Evolutionary conservation across 108 stramenopile species (phyloP), one percentile per base, ranked within the genome.

Genomic region (Stephanodiscus minutulus): DNA sequence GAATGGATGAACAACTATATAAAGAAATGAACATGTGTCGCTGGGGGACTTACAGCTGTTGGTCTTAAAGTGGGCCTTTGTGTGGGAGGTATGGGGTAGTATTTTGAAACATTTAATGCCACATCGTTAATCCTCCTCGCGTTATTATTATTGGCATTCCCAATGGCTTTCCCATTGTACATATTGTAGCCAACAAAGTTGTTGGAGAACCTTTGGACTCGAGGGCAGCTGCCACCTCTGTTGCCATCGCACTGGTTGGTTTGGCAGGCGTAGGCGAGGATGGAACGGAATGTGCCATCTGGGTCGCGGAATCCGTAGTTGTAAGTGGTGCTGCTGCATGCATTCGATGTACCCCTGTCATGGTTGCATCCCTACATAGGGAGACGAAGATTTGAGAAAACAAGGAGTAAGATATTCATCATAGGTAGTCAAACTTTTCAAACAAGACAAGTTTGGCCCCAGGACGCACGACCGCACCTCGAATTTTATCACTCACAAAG

Each of bases 141-240:
- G 28, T 64, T 64, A 50, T 64, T 31, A 29, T 37, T n/a, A 7
- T 5, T 0, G 36, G 64, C 22, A 29, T 29, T 64, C 1, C 47
- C 47, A 1, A 49, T 64, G 48, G 64, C 7, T 4, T 48, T 50
- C 4, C 43, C 28, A 11, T 50, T 22, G 11, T 64, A 50, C 12
- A 50, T 13, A 22, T 36, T 28, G 13, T 11, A 3, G 0, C 11
- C 11, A 13, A 15, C 43, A 15, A 15, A 17, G 18, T 60, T 21
- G 50, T 66, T 73, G 11, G 72, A 73, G 37, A 73, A 73, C 10
- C 53, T 35, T 27, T 66, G 64, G 1, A 73, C 53, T 53, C 72
- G 64, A 13, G 60, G 22, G 29, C 74, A 75, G n/a, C 3, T 20
- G 21, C 0, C 5, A 20, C 4, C 35, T 3, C 9, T 18, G 17